Base-by-base conservation (phyloP, 768 basidiomycete genomes). In the Megacollybia marginata region DNA sequence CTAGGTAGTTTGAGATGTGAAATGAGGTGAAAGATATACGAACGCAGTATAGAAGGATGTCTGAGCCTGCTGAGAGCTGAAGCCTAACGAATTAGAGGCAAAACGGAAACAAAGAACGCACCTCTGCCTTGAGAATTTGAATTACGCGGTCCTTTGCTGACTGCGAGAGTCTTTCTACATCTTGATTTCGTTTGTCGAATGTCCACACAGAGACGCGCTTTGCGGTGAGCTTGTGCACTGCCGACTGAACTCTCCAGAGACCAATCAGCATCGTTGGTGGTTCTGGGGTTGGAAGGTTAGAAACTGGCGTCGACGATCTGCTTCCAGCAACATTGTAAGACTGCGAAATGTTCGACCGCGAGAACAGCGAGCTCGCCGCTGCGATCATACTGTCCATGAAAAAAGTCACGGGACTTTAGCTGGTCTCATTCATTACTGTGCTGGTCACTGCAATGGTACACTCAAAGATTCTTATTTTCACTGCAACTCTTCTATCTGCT, bases 131-230 rank as follows among this genome's bases (percentile, higher is more conserved):
- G 64, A 98, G 65, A 2, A 91, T 82, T 55, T 95, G 92, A 16
- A 95, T 55, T 2, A 83, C 80, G 58, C 76, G 78, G 49, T 95
- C 94, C 62, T 71, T 84, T 36, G 82, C 83, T 36, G 71, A 51
- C 4, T 76, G 73, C 2, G 79, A 75, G 57, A 88, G 66, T 48
- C 82, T 74, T 55, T 92, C 88, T 73, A 83, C 74, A 51, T 92
- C 90, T 19, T 80, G 63, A 0, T 74, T 71, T 50, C 78, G 73
- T 71, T 97, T 97, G 62, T 98, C 93, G 55, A 88, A 87, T 23
- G 78, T 76, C 95, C 95, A 99, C 15, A 99, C 83, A 15, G 85
- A 88, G 5, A 97, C 94, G 50, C 82, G 84, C 66, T 97, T 96
- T 54, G 76, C 78, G 2, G 89, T 97, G 47, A 86, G 81, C 69